Evolutionary conservation across 495 filamentous ascomycete genomes (phyloP).

Genomic region (Astrocystis sublimbata): DNA sequence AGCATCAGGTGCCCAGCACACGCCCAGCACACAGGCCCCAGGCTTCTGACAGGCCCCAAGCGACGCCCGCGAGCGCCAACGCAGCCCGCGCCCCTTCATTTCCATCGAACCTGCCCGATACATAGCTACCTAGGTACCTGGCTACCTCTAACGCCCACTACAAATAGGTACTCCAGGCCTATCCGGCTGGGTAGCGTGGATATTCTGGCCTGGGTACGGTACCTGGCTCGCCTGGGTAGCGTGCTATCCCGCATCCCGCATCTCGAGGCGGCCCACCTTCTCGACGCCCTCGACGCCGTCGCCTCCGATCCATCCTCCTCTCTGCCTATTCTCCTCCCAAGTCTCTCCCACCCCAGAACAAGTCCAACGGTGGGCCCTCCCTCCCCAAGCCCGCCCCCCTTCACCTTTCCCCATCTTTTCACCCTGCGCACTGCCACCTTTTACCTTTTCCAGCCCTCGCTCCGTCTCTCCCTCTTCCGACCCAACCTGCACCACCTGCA

Average conservation of each 20-base stretch:
- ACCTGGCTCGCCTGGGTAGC: background rate
- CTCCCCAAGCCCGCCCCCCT: too few species aligned
- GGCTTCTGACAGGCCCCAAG: too few species aligned
- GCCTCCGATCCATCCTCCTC: background rate
- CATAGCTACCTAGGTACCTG: too few species aligned
- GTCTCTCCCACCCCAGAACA: background rate
- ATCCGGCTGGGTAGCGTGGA: too few species aligned
- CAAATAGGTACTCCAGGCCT: too few species aligned
- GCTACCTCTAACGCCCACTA: too few species aligned
- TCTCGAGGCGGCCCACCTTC: background rate
- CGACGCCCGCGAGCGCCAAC: too few species aligned
- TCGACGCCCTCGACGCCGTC: background rate
- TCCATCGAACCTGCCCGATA: too few species aligned
- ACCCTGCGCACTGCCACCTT: slow-evolving; percentile 14
- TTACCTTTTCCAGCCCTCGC: slow-evolving; percentile 12
- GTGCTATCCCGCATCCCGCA: background rate
- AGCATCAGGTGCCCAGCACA: too few species aligned
- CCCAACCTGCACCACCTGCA: too few species aligned
- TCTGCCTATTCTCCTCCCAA: background rate
- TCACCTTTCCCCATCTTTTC: slow-evolving; percentile 23
- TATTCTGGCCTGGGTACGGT: too few species aligned
- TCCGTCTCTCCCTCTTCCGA: slow-evolving; percentile 12
- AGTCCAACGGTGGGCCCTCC: slow-evolving; percentile 4
- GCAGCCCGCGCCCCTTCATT: too few species aligned
- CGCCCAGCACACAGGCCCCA: slow-evolving; percentile 5